A percentile compares a stretch with the other conserved stretches of the same genome.
phyloP scores from a whole-genome alignment of 768 basidiomycete species.

The Russula foetens region DNA sequence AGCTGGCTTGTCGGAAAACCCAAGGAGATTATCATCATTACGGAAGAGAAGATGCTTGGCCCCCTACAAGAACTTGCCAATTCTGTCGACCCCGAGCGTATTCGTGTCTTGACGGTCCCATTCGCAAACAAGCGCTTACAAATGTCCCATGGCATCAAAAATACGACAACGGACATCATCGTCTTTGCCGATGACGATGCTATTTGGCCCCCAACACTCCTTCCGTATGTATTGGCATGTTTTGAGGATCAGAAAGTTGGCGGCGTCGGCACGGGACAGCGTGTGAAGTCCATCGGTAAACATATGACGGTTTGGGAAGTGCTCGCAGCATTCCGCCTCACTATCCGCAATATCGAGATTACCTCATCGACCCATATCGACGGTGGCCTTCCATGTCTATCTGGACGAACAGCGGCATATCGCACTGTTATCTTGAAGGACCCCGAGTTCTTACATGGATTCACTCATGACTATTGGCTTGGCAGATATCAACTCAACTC shows the following conservation, averaged over 20 bases:
- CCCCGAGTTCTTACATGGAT: slow-evolving; percentile 86
- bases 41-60: slow-evolving; percentile 84
- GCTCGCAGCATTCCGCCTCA: slow-evolving; percentile 84
- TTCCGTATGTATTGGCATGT: slow-evolving; percentile 84
- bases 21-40: slow-evolving; percentile 71
- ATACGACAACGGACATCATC: slow-evolving; percentile 87
- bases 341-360: slow-evolving; percentile 93
- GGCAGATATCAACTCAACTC: slow-evolving; percentile 93
- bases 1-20: slow-evolving; percentile 90
- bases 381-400: slow-evolving; percentile 85
- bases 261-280: slow-evolving; percentile 86
- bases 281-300: slow-evolving; percentile 72
- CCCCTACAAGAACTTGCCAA: slow-evolving; percentile 86
- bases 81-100: slow-evolving; percentile 74
- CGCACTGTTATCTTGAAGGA: slow-evolving; percentile 92
- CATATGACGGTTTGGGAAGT: slow-evolving; percentile 93
- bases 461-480: slow-evolving; percentile 91
- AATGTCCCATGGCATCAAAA: slow-evolving; percentile 89
- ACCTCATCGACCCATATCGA: slow-evolving; percentile 86
- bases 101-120: slow-evolving; percentile 83
- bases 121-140: slow-evolving; percentile 92
- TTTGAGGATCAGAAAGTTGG: slow-evolving; percentile 94
- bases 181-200: slow-evolving; percentile 95
- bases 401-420: slow-evolving; percentile 89
- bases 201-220: slow-evolving; percentile 87